These are phyloP conservation scores for Debaryomyces coudertii DNA, from an alignment of 1,139 yeast species.

Conservation along the genomic window DNA sequence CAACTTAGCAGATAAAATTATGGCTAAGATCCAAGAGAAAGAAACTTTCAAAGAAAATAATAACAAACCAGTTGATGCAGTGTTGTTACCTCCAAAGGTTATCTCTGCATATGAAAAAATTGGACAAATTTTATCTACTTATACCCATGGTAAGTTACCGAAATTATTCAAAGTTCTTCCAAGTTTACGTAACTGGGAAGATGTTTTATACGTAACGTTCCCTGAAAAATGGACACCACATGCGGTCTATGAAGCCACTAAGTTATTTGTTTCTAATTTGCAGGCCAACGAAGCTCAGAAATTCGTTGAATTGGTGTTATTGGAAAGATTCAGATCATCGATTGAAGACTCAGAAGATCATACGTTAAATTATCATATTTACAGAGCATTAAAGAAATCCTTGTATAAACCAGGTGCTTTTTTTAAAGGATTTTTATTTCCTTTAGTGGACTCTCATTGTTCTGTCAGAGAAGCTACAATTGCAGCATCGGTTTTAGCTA, in stretches of 20 bases:
- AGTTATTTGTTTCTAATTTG: conserved; percentile 86
- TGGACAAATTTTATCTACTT: conserved; percentile 84
- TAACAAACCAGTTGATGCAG: conserved; percentile 45
- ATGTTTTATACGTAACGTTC: conserved; percentile 85
- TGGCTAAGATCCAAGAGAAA: conserved; percentile 84
- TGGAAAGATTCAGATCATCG: conserved; percentile 82
- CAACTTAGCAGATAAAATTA: conserved; percentile 86
- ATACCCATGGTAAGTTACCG: conserved; percentile 95
- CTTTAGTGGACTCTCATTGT: conserved; percentile 82
- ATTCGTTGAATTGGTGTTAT: conserved; percentile 72
- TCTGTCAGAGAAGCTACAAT: conserved; percentile 92
- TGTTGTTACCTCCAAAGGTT: conserved; percentile 90
- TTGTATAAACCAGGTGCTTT: conserved; percentile 97
- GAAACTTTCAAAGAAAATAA: conserved; percentile 43
- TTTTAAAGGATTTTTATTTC: conserved; percentile 93
- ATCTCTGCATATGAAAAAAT: conserved; percentile 92
- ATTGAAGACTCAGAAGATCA: conserved; percentile 76
- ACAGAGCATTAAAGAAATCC: conserved; percentile 88
- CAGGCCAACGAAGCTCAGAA: conserved; percentile 87
- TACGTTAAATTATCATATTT: conserved; percentile 83
- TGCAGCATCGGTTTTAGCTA: conserved; percentile 87
- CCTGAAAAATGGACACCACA: conserved; percentile 97
- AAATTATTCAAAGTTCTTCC: conserved; percentile 95
- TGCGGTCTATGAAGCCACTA: conserved; percentile 93
- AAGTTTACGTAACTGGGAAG: conserved; percentile 92